Base-by-base conservation (phyloP, 2,329 filamentous ascomycete species). In the Alternaria ethzedia region DNA sequence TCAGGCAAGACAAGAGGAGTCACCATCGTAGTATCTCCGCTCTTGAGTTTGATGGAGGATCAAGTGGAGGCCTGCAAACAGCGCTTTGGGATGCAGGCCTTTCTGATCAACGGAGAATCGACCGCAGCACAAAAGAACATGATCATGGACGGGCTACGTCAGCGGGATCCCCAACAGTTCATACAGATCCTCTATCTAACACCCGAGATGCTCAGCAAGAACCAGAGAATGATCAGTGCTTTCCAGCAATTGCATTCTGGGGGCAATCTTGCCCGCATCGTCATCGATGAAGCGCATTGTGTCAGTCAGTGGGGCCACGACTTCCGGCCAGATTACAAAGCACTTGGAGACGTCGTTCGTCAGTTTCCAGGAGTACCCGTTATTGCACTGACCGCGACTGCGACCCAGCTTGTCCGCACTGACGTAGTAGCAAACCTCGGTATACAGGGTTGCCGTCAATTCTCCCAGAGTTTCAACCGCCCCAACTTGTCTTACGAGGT, bases 291-390 rank as follows among this genome's bases (percentile, higher is more conserved):
- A 82, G 96, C 96, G n/a, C 96, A 99, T 79, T 99, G 96, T 79
- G 95, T 99, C 25, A 98, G 96, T 79, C 94, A 99, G 83, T 99
- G 96, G 96, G 96, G 96, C 1, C 96, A 99, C 72, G 96, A 99
- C 79, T 99, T 99, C 77, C 89, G 96, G 49, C 95, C 94, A 1
- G 95, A 98, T 77, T 99, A 99, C 83, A 97, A 97, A 79, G 87
- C 88, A 28, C 84, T 99, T 5, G 93, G 94, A 26, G 86, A 89
- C 62, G 83, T 97, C 46, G 88, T 95, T 52, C 79, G 83, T 44
- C 88, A 87, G 56, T 95, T 95, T 71, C 89, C 90, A 1, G 87
- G 88, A 2, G 92, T 98, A 4, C 96, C 96, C 1, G 86, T 98
- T 44, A 97, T 99, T 88, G 96, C 96, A 4, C 83, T 99, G 70